These are phyloP conservation scores for Phytophthora pisi DNA, from an alignment of 352 stramenopile species.

Conservation along the genomic window DNA sequence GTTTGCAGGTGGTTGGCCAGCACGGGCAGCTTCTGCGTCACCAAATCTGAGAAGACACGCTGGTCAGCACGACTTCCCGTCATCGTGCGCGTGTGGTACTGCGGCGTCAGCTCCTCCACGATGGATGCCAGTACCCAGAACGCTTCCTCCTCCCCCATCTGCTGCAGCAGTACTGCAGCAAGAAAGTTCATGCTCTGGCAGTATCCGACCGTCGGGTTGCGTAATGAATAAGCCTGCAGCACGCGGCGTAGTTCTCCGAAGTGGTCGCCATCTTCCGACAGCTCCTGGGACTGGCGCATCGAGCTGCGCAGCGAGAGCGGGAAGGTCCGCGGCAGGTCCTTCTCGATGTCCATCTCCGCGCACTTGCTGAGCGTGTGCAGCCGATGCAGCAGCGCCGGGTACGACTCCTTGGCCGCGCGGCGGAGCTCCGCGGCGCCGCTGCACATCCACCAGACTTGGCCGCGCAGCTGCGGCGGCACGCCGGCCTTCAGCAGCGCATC, in stretches of 20 bases:
- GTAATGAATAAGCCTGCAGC: slow-evolving; percentile 84
- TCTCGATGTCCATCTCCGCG: slow-evolving; percentile 87
- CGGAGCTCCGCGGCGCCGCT: slow-evolving; percentile 67
- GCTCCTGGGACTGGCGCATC: slow-evolving; percentile 33
- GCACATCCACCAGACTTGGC: slow-evolving; percentile 85
- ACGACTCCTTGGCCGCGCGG: slow-evolving; percentile 50
- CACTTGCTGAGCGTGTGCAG: slow-evolving; percentile 66
- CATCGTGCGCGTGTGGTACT: slow-evolving; percentile 91
- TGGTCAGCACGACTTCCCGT: slow-evolving; percentile 89
- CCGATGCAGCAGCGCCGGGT: slow-evolving; percentile 56
- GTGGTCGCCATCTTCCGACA: slow-evolving; percentile 34
- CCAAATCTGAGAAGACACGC: slow-evolving; percentile 84
- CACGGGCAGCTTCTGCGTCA: slow-evolving; percentile 86
- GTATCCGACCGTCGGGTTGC: slow-evolving; percentile 87
- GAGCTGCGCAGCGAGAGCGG: slow-evolving; percentile 40
- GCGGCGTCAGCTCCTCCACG: slow-evolving; percentile 90
- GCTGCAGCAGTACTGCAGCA: slow-evolving; percentile 74
- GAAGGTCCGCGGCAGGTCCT: slow-evolving; percentile 88
- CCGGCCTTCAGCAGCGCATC: slow-evolving; percentile 66
- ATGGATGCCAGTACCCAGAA: slow-evolving; percentile 89
- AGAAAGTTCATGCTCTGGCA: slow-evolving; percentile 93
- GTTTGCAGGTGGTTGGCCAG: slow-evolving; percentile 71
- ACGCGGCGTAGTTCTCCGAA: slow-evolving; percentile 78
- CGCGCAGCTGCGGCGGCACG: slow-evolving; percentile 67
- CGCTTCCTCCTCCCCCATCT: slow-evolving; percentile 85